Evolutionary conservation across 352 stramenopile genomes (phyloP).

Genomic region (Pythium angustatum): DNA sequence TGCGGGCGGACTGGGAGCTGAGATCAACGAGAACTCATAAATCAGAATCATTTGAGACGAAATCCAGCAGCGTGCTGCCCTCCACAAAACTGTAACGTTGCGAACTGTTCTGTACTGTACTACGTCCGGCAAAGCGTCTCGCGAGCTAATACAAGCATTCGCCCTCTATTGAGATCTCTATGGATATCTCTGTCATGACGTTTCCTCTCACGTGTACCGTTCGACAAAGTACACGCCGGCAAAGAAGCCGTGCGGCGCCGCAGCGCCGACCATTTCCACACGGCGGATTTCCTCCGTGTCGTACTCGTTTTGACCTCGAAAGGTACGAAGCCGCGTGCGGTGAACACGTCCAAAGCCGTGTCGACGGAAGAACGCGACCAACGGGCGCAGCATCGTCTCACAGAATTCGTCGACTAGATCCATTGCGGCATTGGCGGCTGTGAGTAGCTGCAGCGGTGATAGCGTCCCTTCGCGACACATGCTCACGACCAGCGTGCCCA

Average conservation of each 20-base stretch:
- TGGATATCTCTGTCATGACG: too few relatives aligned
- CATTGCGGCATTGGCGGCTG: not conserved
- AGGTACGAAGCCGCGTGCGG: not conserved
- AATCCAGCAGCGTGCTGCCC: too few relatives aligned
- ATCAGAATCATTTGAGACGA: too few relatives aligned
- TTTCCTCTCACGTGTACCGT: constrained; percentile 2
- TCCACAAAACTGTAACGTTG: too few relatives aligned
- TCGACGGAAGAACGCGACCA: not conserved
- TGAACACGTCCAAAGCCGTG: not conserved
- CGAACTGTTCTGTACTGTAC: too few relatives aligned
- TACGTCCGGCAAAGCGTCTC: too few relatives aligned
- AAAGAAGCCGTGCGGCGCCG: not conserved
- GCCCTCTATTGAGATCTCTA: too few relatives aligned
- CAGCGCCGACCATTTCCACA: not conserved
- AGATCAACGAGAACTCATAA: too few relatives aligned
- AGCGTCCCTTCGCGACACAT: not conserved
- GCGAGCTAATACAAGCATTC: too few relatives aligned
- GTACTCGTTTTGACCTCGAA: not conserved
- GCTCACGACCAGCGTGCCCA: not conserved
- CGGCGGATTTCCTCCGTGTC: not conserved
- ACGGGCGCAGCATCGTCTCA: not conserved
- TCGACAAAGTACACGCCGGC: not conserved
- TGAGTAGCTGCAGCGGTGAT: not conserved
- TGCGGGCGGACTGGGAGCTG: too few relatives aligned
- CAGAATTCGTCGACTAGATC: not conserved